Percentiles rank a stretch among this genome's conserved stretches.
These are phyloP conservation scores for Mycena floridula DNA, from an alignment of 768 basidiomycete genomes.

Conservation along the genomic window DNA sequence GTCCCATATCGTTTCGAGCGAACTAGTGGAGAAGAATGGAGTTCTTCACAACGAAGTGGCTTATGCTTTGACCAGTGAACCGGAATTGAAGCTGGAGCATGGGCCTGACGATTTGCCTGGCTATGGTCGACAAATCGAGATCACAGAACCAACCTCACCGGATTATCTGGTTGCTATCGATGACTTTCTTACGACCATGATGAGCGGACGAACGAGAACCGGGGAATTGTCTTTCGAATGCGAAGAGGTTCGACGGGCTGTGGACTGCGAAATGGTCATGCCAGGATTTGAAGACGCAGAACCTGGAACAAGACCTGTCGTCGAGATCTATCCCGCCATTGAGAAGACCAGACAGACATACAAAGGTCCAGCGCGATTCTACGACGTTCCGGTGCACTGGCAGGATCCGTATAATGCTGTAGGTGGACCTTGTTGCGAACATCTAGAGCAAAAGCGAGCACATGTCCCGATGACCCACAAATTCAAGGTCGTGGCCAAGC, in stretches of 20 bases:
- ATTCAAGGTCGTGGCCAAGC: constrained; percentile 20
- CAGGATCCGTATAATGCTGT: not conserved
- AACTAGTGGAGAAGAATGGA: not conserved
- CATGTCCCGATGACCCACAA: not conserved
- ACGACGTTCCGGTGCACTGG: not conserved
- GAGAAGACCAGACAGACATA: not conserved
- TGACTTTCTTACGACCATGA: not conserved
- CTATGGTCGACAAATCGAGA: not conserved
- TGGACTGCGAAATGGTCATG: not conserved
- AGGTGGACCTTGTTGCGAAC: constrained; percentile 3
- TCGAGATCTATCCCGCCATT: not conserved
- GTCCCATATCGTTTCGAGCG: constrained; percentile 19
- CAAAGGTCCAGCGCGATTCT: not conserved
- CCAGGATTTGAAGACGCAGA: not conserved
- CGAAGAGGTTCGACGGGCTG: not conserved
- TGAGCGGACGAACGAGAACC: not conserved
- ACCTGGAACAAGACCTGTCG: not conserved
- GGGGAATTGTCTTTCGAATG: not conserved
- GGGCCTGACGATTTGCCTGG: not conserved
- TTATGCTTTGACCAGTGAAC: not conserved
- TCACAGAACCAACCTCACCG: not conserved
- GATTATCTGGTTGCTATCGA: not conserved
- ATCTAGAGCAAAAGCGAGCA: not conserved
- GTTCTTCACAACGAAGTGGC: not conserved
- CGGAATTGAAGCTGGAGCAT: not conserved